These are phyloP conservation scores for Saprolegnia diclina DNA, from an alignment of 352 stramenopile genomes.

Conservation along the genomic window DNA sequence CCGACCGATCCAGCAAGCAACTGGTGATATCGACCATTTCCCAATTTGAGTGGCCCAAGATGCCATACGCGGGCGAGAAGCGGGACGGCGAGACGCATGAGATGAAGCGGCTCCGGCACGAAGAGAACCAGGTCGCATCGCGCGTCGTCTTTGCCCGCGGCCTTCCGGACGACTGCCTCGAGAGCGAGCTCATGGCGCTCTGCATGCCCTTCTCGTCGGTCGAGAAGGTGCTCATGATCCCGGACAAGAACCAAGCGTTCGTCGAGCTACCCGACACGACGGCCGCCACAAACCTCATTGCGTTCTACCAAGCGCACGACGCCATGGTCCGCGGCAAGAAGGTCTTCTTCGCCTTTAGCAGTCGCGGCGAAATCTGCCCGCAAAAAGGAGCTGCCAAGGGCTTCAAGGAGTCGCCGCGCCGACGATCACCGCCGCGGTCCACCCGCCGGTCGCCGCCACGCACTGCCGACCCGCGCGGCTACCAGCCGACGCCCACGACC, in stretches of 20 bases:
- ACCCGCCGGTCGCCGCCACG: too few relatives aligned
- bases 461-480: background rate
- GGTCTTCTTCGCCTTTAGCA: conserved; percentile 73
- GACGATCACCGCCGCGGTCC: background rate
- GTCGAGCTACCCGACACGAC: conserved; percentile 65
- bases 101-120: conserved; percentile 11
- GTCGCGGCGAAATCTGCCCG: conserved; percentile 45
- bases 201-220: conserved; percentile 77
- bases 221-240: conserved; percentile 70
- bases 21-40: background rate
- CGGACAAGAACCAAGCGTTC: conserved; percentile 70
- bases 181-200: conserved; percentile 75
- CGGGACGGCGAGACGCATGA: background rate
- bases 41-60: background rate
- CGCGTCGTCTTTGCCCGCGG: conserved; percentile 67
- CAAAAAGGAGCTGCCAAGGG: background rate
- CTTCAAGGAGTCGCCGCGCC: background rate
- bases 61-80: background rate
- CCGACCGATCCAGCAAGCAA: background rate
- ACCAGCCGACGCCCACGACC: background rate
- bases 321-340: conserved; percentile 72
- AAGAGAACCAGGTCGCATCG: conserved; percentile 12
- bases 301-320: conserved; percentile 72
- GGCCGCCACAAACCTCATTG: conserved; percentile 62
- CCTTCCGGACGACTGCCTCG: conserved; percentile 65